Evolutionary conservation across 371 early-diverging fungal genomes (phyloP), one percentile per base, ranked within the genome.

Genomic region (Smittium culicis): DNA sequence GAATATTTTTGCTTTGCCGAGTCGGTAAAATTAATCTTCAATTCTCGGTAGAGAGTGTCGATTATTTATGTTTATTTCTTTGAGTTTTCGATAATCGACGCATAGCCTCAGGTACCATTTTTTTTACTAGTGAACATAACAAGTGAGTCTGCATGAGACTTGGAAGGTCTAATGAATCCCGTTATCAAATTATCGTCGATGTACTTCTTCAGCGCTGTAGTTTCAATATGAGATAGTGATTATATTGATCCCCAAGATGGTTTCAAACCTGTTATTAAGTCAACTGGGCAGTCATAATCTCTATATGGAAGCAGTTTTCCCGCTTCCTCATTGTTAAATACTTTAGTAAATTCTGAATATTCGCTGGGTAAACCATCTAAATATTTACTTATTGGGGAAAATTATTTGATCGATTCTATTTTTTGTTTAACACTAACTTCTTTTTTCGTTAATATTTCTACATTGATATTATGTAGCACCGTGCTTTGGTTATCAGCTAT

Each of bases 51-150:
- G 31, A 31, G 27, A 35, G 34, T 16, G 64, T 45, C 55, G 28
- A 24, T 60, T 35, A 17, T 33, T 75, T 75, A n/a, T 33, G 3
- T 27, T 64, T 28, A 33, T 33, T 27, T 31, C 64, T 25, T 64
- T 64, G 27, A 64, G 64, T 64, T 67, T 73, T 1, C 81, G 71
- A 62, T 81, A 87, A 54, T 85, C 73, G 45, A n/a, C 54, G 29
- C 77, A 81, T 60, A 82, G 66, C 0, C 79, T 73, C 32, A 82
- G 17, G 1, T 66, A 0, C 81, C 80, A 58, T 82, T 79, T 28
- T 80, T 77, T 65, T 86, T 84, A 32, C 74, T 73, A 2, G 79
- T 80, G 71, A 83, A 82, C 1, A 81, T 68, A 1, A 80, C 68
- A 0, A 82, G 82, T 2, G 80, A 74, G 1, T 76, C 82, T 65